These are phyloP conservation scores for Aegilops longissima DNA, from an alignment of 176 grass and related monocot species.

Conservation along the genomic window DNA sequence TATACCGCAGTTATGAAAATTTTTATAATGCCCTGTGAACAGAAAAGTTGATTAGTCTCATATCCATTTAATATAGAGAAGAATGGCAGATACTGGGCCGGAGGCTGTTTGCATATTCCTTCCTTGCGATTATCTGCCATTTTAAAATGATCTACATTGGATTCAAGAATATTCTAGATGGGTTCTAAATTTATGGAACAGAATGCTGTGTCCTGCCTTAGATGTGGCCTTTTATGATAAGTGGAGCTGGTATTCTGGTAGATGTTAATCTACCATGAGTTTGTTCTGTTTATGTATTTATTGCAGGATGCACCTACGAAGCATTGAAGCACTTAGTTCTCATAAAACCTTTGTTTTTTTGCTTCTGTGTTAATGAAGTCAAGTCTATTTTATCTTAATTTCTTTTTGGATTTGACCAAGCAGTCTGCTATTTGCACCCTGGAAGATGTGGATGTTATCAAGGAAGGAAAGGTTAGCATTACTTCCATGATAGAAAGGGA, in stretches of 20 bases:
- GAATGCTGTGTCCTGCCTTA: neutral
- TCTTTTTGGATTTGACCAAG: constrained; percentile 24
- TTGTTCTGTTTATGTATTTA: neutral
- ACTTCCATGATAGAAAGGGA: constrained; percentile 8
- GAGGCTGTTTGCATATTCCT: neutral
- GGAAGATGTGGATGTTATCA: constrained; percentile 74
- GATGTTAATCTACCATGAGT: neutral
- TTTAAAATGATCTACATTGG: neutral
- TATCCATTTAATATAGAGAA: neutral
- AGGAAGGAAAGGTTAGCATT: constrained; percentile 59
- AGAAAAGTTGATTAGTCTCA: neutral
- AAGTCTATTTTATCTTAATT: constrained; percentile 5
- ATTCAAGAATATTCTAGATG: neutral
- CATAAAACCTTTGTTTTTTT: neutral
- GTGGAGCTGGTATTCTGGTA: neutral
- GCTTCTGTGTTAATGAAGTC: neutral
- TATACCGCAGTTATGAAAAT: neutral
- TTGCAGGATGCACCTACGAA: neutral
- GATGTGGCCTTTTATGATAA: neutral
- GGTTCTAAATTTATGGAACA: neutral
- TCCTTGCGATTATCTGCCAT: neutral
- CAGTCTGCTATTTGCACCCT: constrained; percentile 91
- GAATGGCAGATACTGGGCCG: neutral
- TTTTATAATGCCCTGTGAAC: neutral
- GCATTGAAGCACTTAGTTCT: neutral